Conservation (phyloP, 2,329 filamentous ascomycete genomes). For the Grosmannia clavigera region DNA sequence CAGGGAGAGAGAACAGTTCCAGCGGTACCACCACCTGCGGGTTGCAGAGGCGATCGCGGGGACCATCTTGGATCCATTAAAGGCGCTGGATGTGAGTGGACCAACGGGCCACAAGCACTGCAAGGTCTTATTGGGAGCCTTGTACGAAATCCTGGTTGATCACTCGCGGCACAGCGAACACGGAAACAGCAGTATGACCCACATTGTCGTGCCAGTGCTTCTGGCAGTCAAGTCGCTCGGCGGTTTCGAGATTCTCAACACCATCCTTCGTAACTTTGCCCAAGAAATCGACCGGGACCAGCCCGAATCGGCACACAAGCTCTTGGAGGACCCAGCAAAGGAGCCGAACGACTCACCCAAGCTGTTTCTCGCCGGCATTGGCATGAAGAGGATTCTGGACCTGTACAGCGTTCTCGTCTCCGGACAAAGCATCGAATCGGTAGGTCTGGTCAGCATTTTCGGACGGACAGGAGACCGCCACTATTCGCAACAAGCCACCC, state of each 20-base stretch:
- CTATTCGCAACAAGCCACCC: slow-evolving; percentile 29
- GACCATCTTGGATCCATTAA: slow-evolving; percentile 56
- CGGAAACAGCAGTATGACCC: slow-evolving; percentile 20
- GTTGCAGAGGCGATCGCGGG: slow-evolving; percentile 57
- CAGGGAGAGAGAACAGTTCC: slow-evolving; percentile 53
- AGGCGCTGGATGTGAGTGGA: slow-evolving; percentile 32
- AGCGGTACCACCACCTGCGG: slow-evolving; percentile 39
- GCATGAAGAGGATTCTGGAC: slow-evolving; percentile 71
- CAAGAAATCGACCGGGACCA: slow-evolving; percentile 34
- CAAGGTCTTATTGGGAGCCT: slow-evolving; percentile 65
- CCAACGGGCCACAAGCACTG: slow-evolving; percentile 65
- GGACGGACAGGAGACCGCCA: slow-evolving; percentile 27
- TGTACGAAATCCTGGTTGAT: slow-evolving; percentile 71
- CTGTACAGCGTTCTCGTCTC: slow-evolving; percentile 68
- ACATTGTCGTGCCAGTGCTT: slow-evolving; percentile 63
- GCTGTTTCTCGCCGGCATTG: slow-evolving; percentile 38
- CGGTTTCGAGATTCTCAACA: slow-evolving; percentile 62
- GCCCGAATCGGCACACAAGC: neutral
- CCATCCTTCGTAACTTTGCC: slow-evolving; percentile 55
- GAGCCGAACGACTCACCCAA: slow-evolving; percentile 32
- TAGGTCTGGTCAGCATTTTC: slow-evolving; percentile 37
- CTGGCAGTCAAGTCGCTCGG: slow-evolving; percentile 74
- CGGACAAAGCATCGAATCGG: slow-evolving; percentile 72
- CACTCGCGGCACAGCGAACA: slow-evolving; percentile 36
- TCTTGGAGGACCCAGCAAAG: slow-evolving; percentile 8